phyloP scores from a whole-genome alignment of 371 early-diverging fungal species.

The Apophysomyces ossiformis region DNA sequence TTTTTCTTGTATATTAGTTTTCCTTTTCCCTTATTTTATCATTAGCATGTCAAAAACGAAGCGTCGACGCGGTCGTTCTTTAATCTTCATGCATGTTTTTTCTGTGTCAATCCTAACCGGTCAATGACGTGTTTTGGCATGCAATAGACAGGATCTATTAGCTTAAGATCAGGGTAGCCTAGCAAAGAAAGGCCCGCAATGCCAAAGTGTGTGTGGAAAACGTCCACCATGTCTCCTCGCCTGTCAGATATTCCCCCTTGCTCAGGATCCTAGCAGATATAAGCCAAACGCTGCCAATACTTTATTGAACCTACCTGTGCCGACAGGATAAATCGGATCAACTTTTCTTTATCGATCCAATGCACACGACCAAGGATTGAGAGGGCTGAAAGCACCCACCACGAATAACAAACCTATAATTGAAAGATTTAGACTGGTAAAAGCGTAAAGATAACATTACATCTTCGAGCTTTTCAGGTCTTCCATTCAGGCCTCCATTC shows the following conservation, averaged over 20 bases:
- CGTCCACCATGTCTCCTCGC: constrained; percentile 92
- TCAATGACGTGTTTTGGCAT: constrained; percentile 81
- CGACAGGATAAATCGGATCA: constrained; percentile 81
- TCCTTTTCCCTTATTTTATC: constrained; percentile 7
- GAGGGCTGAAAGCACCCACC: constrained; percentile 97
- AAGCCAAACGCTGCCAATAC: neutral
- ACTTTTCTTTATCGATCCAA: constrained; percentile 86
- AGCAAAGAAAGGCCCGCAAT: constrained; percentile 89
- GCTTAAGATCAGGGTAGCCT: constrained; percentile 73
- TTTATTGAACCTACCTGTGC: constrained; percentile 67
- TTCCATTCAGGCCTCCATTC: constrained; percentile 96
- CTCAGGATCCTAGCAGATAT: constrained; percentile 65
- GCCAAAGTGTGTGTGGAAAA: constrained; percentile 98
- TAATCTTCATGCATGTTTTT: constrained; percentile 17
- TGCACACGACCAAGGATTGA: constrained; percentile 81
- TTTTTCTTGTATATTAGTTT: neutral
- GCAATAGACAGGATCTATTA: constrained; percentile 93
- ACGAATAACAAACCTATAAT: constrained; percentile 93
- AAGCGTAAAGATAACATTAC: constrained; percentile 40
- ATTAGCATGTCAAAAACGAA: constrained; percentile 5
- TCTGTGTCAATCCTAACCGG: constrained; percentile 54
- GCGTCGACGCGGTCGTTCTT: neutral
- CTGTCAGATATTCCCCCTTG: constrained; percentile 97
- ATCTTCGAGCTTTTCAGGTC: constrained; percentile 98
- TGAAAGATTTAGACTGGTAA: neutral